Evolutionary conservation across 2,329 filamentous ascomycete genomes (phyloP), one percentile per base, ranked within the genome.

Genomic region (Aspergillus eucalypticola): DNA sequence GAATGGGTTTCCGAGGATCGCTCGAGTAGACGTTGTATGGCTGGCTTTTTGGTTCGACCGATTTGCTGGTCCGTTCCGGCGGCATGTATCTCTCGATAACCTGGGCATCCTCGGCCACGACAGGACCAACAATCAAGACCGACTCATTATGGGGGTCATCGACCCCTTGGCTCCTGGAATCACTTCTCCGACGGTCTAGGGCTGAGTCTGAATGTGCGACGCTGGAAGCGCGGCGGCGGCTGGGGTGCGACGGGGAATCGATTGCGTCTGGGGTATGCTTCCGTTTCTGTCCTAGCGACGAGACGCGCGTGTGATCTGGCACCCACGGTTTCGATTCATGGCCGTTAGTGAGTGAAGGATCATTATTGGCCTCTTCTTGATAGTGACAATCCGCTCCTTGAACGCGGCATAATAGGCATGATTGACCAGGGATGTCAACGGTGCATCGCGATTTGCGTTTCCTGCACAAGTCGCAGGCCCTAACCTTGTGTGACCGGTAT

Each of bases 361-460:
- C 70, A 50, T 64, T 61, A 27, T 64, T 64, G 15, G 66, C 59
- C 56, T 76, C 75, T n/a, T 79, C 75, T 38, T 83, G 83, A 57
- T 84, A 86, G 52, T 81, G 77, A 60, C 85, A 87, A 23, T 84
- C 81, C 5, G 84, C 85, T 8, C 81, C 80, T 65, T 87, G 84
- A 19, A 84, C 81, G 41, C 81, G 81, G 70, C 86, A 88, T 68
- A 87, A 79, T 8, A 86, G 72, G 66, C 86, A 88, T 7, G 79
- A 78, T 54, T 81, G 75, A 2, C 82, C 79, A 4, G 80, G 78
- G 13, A 82, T 73, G 66, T 86, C 84, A 27, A 85, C 81, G 17
- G 84, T 86, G 69, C 86, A 88, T 64, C 86, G 79, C 2, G 84
- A 86, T 70, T 88, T 88, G 61, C 86, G 81, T 61, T 82, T 82